Conservation (phyloP, 1,139 yeast genomes). For the Pneumocystis oryctolagi region DNA sequence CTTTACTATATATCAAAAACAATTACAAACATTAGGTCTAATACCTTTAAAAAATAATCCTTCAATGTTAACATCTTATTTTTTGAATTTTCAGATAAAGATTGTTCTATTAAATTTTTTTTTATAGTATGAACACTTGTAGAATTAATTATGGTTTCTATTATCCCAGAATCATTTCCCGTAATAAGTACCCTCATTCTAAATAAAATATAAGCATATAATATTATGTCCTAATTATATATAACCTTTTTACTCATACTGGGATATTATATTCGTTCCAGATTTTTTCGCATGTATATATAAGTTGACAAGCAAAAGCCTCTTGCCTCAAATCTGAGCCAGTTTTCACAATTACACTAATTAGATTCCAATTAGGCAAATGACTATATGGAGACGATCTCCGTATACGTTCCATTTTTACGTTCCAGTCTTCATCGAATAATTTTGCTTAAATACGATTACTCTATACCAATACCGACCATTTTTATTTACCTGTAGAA, state of each 20-base stretch:
- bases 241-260: conserved; percentile 55
- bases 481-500: conserved; percentile 33
- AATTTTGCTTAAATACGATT: conserved; percentile 59
- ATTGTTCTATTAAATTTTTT: conserved; percentile 68
- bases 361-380: conserved; percentile 79
- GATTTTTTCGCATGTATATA: conserved; percentile 66
- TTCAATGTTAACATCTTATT: conserved; percentile 55
- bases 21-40: background rate
- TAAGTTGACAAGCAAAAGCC: conserved; percentile 91
- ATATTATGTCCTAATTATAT: background rate
- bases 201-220: conserved; percentile 19
- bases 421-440: conserved; percentile 83
- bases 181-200: conserved; percentile 84
- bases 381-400: conserved; percentile 70
- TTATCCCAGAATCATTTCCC: conserved; percentile 78
- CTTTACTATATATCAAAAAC: background rate
- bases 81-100: conserved; percentile 47
- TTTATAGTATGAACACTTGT: conserved; percentile 85
- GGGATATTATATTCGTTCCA: conserved; percentile 57
- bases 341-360: conserved; percentile 88
- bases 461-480: conserved; percentile 86
- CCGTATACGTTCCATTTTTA: conserved; percentile 65
- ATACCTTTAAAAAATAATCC: conserved; percentile 63
- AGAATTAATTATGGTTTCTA: conserved; percentile 90
- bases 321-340: conserved; percentile 94